Evolutionary conservation across 1,139 yeast genomes (phyloP), one percentile per base, ranked within the genome.

Genomic region (Magnusiomyces tetraspermus): DNA sequence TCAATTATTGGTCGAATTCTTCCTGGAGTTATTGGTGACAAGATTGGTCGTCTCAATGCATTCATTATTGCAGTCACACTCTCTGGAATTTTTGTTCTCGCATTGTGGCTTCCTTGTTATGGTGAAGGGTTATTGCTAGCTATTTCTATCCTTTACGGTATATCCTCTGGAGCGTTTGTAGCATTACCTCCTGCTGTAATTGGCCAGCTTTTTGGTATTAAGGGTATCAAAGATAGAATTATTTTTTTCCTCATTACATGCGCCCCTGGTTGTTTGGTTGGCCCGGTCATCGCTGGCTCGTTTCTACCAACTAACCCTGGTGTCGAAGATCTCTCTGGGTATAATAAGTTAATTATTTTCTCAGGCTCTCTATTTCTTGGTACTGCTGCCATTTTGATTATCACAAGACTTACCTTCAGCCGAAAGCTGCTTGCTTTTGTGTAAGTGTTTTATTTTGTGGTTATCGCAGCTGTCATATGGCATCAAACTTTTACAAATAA

Each of bases 191-290:
- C 77, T 1, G 63, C 71, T 0, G 59, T 65, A 19, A 55, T 70
- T 38, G 66, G 67, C 1, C 85, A 81, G 61, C 77, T 82, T n/a
- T 62, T 63, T 57, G 66, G 65, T 1, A 75, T 80, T 13, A 76
- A 78, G 33, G 75, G 73, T 51, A 46, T 58, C n/a, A 51, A 55
- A 3, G 53, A 77, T 56, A 74, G 84, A 28, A 79, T 79, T 60
- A 82, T 85, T 0, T 70, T 80, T 63, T 77, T 80, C 59, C 78
- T 78, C 58, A 68, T 79, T 37, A 75, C 80, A 51, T 73, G 82
- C 1, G 57, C 57, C 1, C 77, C 82, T 55, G 77, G 78, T 38
- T 72, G 78, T 13, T 65, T 82, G 50, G 71, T 73, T 1, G 72
- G 77, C 2, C 67, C 78, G 54, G 78, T 80, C 33, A 67, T 77